phyloP scores from a whole-genome alignment of 176 grass and related monocot genomes.

The Oryza punctata region DNA sequence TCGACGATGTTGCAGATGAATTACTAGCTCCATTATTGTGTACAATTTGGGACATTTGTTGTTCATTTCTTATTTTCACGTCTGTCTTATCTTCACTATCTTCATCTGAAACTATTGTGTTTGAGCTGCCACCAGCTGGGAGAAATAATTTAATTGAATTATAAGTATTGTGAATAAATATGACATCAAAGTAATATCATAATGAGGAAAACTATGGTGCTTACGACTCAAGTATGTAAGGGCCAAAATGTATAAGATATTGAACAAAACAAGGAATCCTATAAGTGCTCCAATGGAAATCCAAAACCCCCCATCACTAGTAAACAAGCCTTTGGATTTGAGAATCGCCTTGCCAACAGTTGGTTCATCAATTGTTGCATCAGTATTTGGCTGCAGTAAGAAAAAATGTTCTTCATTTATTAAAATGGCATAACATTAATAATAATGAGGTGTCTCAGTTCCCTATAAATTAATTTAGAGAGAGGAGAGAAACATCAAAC shows the following conservation, averaged over 20 bases:
- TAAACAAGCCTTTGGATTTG: conserved; percentile 81
- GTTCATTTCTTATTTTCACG: not conserved
- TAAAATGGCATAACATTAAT: not conserved
- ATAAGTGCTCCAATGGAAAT: conserved; percentile 67
- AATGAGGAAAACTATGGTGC: conserved; percentile 22
- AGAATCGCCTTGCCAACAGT: conserved; percentile 80
- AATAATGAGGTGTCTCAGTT: conserved; percentile 17
- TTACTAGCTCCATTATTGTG: not conserved
- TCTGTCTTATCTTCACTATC: conserved; percentile 33
- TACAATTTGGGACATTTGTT: conserved; percentile 18
- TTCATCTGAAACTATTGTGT: conserved; percentile 47
- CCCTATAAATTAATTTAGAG: not conserved
- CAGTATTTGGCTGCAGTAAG: conserved; percentile 62
- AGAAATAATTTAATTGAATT: conserved; percentile 14
- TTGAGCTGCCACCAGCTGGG: conserved; percentile 58
- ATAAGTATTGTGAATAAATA: not conserved
- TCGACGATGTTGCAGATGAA: conserved; percentile 5
- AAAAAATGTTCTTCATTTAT: conserved; percentile 23
- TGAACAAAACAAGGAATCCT: conserved; percentile 72
- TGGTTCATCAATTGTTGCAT: conserved; percentile 50
- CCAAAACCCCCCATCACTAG: conserved; percentile 68
- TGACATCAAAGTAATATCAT: not conserved
- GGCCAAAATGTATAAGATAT: conserved; percentile 63
- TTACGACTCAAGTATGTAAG: conserved; percentile 75
- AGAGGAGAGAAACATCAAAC: not conserved